Base-by-base conservation (phyloP, 352 stramenopile genomes). In the Achlya hypogyna region DNA sequence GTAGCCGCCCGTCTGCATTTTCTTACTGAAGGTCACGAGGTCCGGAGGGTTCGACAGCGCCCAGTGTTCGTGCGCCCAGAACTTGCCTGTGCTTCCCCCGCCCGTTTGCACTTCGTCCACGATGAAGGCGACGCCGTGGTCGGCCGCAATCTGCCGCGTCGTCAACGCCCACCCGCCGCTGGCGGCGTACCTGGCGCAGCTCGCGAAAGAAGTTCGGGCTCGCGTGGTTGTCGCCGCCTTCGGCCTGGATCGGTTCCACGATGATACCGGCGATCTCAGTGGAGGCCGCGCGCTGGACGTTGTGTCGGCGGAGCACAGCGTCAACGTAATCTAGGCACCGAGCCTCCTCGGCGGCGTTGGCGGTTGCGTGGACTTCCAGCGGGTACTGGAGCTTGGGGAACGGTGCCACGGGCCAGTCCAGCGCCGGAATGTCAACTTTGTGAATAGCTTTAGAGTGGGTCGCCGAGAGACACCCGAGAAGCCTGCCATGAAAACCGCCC, bases 401-500 rank as follows among this genome's bases (percentile, higher is more conserved):
- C 10, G 84, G 75, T 4, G 82, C 80, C n/a, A 89, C 76, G 4
- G 84, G 84, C 84, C 84, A 93, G 75, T 91, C 78, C 54, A 93
- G 89, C 0, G 84, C 82, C 5, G 84, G 82, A 47, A 93, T 87
- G 52, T 93, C 84, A 18, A 93, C 82, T 62, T 93, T 93, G 75
- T 93, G 84, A 51, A 93, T 89, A 2, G 84, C 77, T 60, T 93
- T 93, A 5, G 84, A 93, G 74, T 91, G 84, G 27, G 84, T 93
- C 27, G 84, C 88, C 0, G 84, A 93, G 60, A 93, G 38, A 69
- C 84, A 93, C 34, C 84, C 84, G 27, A 93, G 68, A 34, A 93
- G 59, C 5, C 84, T 81, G 6, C 84, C 84, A 71, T 93, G 84
- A 65, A 93, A 93, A 35, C 82, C 83, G 42, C 84, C 84, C 23